Evolutionary conservation across 2,329 filamentous ascomycete genomes (phyloP).

Genomic region (Ophiostoma tasmaniense): DNA sequence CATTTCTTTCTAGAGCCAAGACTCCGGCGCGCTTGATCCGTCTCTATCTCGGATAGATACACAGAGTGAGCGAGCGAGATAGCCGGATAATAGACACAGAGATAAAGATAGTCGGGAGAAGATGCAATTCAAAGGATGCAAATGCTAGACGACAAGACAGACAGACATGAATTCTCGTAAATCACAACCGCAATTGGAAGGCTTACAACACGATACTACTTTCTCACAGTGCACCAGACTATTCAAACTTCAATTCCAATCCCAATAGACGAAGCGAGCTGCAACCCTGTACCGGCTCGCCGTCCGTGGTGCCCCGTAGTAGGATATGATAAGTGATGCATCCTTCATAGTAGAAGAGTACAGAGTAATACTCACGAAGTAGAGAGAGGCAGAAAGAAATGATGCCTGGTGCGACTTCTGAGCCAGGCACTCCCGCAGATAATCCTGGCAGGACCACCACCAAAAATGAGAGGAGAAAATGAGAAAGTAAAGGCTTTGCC

Average conservation of each 20-base stretch:
- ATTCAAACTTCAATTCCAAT: neutral
- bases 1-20: neutral
- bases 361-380: too few relatives aligned
- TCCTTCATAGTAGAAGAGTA: neutral
- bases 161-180: neutral
- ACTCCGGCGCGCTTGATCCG: neutral
- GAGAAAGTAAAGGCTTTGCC: neutral
- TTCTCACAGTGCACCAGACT: neutral
- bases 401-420: neutral
- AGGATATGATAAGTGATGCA: constrained; percentile 4
- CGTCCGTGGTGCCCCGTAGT: constrained; percentile 4
- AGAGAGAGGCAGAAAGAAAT: neutral
- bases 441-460: neutral
- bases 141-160: neutral
- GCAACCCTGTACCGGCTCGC: constrained; percentile 9
- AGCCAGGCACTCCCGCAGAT: neutral
- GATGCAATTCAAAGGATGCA: neutral
- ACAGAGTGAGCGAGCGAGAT: neutral
- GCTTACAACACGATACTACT: neutral
- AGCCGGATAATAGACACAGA: neutral
- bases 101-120: too few relatives aligned
- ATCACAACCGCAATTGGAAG: neutral
- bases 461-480: neutral
- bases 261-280: constrained; percentile 1
- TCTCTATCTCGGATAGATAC: neutral